These are phyloP conservation scores for Gelatoporia subvermispora DNA, from an alignment of 768 basidiomycete genomes.

Conservation along the genomic window DNA sequence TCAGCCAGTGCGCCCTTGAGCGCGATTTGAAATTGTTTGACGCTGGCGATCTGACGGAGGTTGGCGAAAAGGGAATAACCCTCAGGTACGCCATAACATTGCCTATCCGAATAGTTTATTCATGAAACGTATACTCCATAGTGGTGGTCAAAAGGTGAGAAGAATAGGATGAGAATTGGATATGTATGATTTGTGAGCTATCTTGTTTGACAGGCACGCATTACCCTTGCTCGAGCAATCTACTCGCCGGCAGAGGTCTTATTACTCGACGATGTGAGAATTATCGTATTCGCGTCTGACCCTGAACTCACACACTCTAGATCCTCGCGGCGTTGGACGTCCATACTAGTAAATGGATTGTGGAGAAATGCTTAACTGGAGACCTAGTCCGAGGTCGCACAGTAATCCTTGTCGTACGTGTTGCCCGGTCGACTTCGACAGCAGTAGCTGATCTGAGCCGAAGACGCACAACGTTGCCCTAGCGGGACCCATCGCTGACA, in stretches of 20 bases:
- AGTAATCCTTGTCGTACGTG: no score
- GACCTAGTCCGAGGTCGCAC: no score
- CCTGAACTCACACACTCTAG: no score
- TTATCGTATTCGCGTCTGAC: no score
- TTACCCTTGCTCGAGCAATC: constrained; percentile 36
- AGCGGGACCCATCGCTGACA: constrained; percentile 45
- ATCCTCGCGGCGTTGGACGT: no score
- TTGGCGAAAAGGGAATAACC: constrained; percentile 48
- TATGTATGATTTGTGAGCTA: neutral
- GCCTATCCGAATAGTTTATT: no score
- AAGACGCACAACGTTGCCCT: constrained; percentile 51
- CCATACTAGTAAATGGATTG: no score
- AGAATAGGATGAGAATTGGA: neutral
- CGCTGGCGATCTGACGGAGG: constrained; percentile 43
- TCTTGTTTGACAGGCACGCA: constrained; percentile 22
- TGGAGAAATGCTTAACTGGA: no score
- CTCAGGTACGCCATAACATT: constrained; percentile 23
- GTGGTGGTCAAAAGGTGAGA: constrained; percentile 42
- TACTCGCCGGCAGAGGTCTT: constrained; percentile 33
- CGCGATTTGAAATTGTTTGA: constrained; percentile 43
- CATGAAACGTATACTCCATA: constrained; percentile 1
- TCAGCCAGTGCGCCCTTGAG: constrained; percentile 36
- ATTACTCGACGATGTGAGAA: constrained; percentile 36
- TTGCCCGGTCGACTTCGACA: no score
- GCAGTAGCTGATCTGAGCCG: no score